phyloP scores from a whole-genome alignment of 306 rosid genomes.

The Oxytropis ochrocephala region DNA sequence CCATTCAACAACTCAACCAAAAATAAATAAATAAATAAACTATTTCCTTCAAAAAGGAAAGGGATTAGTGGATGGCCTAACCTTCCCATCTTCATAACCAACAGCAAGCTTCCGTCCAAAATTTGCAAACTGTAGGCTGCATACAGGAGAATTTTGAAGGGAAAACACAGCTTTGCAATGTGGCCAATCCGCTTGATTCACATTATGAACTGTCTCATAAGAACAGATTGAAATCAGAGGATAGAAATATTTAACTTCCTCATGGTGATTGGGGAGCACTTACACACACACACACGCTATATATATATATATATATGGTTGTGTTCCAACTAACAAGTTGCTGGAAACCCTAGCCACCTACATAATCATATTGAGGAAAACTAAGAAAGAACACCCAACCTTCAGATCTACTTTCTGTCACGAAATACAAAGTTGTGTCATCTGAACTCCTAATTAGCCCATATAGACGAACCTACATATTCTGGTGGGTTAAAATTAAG shows the following conservation, averaged over 20 bases:
- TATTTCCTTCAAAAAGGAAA: neutral
- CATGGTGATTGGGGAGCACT: neutral
- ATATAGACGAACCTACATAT: conserved; percentile 67
- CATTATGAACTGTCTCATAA: conserved; percentile 45
- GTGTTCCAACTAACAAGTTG: neutral
- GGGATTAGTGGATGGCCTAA: conserved; percentile 27
- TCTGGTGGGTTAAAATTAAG: conserved; percentile 22
- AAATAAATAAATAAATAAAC: neutral
- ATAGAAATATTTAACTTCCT: conserved; percentile 14
- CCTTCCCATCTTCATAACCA: conserved; percentile 79
- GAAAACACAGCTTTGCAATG: conserved; percentile 58
- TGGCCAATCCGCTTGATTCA: conserved; percentile 51
- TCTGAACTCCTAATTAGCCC: conserved; percentile 39
- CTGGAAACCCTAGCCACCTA: neutral
- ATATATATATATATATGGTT: neutral
- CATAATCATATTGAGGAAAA: too few relatives aligned
- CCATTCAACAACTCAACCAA: conserved; percentile 5
- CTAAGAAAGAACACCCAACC: conserved; percentile 35
- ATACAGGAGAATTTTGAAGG: conserved; percentile 52
- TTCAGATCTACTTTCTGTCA: conserved; percentile 58
- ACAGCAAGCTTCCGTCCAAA: conserved; percentile 57
- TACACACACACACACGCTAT: neutral
- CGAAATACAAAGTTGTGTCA: conserved; percentile 37
- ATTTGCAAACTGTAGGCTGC: conserved; percentile 50
- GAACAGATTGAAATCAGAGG: conserved; percentile 9